Evolutionary conservation across 148 eudicot species (phyloP).

Genomic region (Arbutus unedo): DNA sequence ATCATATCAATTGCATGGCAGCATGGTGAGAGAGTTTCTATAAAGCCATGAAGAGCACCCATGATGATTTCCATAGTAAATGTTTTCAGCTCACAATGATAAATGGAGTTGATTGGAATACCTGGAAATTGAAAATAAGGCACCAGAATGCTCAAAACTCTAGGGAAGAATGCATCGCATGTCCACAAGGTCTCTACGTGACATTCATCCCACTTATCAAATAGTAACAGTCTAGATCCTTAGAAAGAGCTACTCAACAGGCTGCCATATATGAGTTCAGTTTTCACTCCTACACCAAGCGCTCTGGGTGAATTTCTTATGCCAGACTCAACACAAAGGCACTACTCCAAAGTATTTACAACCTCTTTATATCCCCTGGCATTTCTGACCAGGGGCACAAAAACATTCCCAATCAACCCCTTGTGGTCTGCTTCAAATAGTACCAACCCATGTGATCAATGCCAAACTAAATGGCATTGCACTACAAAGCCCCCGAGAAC

Average conservation of each 20-base stretch:
- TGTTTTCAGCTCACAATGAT: background rate
- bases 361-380: background rate
- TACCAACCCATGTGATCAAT: background rate
- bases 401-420: background rate
- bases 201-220: background rate
- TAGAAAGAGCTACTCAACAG: background rate
- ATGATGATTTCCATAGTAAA: background rate
- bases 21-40: background rate
- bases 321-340: background rate
- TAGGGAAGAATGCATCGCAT: background rate
- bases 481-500: background rate
- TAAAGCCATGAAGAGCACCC: background rate
- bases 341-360: background rate
- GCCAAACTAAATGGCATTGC: background rate
- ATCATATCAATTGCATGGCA: background rate
- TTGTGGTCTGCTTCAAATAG: background rate
- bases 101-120: background rate
- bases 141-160: background rate
- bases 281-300: background rate
- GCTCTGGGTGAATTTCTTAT: background rate
- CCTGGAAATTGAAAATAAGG: background rate
- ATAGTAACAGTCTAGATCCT: background rate
- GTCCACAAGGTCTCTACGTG: background rate
- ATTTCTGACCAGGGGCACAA: background rate
- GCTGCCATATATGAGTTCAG: background rate